Base-by-base conservation (phyloP, 768 basidiomycete genomes). In the Panaeolus cyanescens region DNA sequence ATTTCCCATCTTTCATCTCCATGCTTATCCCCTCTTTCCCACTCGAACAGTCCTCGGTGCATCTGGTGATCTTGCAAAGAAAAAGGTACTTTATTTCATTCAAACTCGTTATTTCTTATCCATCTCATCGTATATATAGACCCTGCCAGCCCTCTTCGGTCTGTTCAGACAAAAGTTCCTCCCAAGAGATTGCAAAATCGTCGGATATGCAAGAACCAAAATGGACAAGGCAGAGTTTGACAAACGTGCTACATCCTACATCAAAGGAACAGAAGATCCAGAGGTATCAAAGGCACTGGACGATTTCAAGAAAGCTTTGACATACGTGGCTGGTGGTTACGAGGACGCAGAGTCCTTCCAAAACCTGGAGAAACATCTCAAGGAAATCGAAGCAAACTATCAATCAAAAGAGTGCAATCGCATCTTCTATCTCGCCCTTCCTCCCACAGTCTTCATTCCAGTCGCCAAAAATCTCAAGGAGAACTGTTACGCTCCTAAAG, bases 61-160 rank as follows among this genome's bases (percentile, higher is more conserved):
- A 3, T 96, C 94, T 59, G 96, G 96, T 37, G 96, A 99, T 81
- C 83, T 99, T 50, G 96, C 96, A 64, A 96, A 97, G 90, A 99
- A 99, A 81, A 99, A 99, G 86, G 95, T 87, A 54, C 54, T 72
- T 59, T 39, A 32, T 50, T 55, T 54, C 59, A 55, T 31, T 39
- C 31, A 34, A 32, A n/a, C 59, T 40, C 32, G 25, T n/a, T 2
- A 34, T 15, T 28, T 66, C 19, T 55, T 54, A 25, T 63, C 34
- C 54, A 37, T 64, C 50, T 64, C 8, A 59, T 32, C 59, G 56
- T 58, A n/a, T 61, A 61, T 32, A 30, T 69, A 97, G 96, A 99
- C 96, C 4, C 91, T 95, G 76, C 96, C 96, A 10, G 96, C 96
- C 28, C 83, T 99, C 59, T 98, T 97, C 74, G 90, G 88, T 59